Conservation (phyloP, 768 basidiomycete genomes). For the Porpolomopsis calyptriformis region DNA sequence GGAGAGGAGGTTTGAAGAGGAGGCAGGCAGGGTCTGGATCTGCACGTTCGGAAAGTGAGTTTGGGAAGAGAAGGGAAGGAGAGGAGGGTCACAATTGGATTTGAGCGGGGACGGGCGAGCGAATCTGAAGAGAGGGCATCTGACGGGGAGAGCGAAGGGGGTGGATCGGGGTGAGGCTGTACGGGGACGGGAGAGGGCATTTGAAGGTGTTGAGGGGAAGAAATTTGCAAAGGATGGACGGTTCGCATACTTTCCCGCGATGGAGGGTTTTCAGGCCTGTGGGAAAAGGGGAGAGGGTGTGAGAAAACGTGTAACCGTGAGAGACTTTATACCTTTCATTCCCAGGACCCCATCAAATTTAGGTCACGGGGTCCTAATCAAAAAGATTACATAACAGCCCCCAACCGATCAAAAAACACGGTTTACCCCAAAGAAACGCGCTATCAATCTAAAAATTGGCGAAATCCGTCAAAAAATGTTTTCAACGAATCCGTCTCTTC, state of each 20-base stretch:
- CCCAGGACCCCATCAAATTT: not conserved
- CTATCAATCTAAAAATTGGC: not conserved
- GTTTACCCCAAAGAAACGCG: too few relatives aligned
- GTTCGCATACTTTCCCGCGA: constrained; percentile 4
- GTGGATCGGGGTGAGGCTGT: not conserved
- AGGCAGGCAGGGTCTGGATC: constrained; percentile 14
- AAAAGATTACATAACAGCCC: too few relatives aligned
- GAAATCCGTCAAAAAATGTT: not conserved
- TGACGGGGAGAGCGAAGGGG: too few relatives aligned
- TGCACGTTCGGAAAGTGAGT: too few relatives aligned
- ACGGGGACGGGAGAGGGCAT: not conserved
- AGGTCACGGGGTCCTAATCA: too few relatives aligned
- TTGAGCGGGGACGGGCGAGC: not conserved
- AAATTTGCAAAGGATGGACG: constrained; percentile 20
- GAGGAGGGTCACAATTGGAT: constrained; percentile 10
- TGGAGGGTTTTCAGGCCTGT: not conserved
- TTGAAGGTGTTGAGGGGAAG: constrained; percentile 5
- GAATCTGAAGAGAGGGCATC: not conserved
- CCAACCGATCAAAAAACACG: not conserved
- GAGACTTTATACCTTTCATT: constrained; percentile 2
- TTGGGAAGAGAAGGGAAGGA: constrained; percentile 14
- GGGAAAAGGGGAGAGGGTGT: constrained; percentile 2
- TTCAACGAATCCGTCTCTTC: not conserved
- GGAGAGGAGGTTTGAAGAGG: constrained; percentile 4
- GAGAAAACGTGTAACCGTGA: constrained; percentile 6